Base-by-base conservation (phyloP, 2,329 filamentous ascomycete genomes). In the Venturia pyrina region DNA sequence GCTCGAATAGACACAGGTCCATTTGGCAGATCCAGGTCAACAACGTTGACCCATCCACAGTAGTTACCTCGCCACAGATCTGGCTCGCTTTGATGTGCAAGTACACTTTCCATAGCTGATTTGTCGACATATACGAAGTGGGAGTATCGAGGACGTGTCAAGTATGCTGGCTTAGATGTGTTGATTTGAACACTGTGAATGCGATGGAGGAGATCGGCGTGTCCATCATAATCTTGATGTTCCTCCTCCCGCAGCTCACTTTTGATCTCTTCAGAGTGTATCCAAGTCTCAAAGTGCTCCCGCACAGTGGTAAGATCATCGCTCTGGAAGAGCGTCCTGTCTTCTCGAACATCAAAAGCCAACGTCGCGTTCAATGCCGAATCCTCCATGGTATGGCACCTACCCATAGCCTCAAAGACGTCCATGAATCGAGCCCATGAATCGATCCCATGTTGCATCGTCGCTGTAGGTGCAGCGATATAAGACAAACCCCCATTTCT, bases 31-130 rank as follows among this genome's bases (percentile, higher is more conserved):
- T 61, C 34, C 15, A 61, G 40, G 4, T 41, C 34, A 34, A 61
- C 34, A 28, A 61, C 21, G 19, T 61, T 61, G 34, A 61, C 59
- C 28, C 28, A 61, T 61, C 59, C 59, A 61, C 59, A 61, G 34
- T 61, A 61, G 4, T 61, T 41, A 2, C n/a, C 34, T 61, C 59
- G 59, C 59, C 59, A 61, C 19, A 3, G 21, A 6, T 34, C 56
- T 34, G 34, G 11, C 11, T 61, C 10, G 19, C 19, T 37, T 10
- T 37, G 24, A 15, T 61, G n/a, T 5, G 59, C 34, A 13, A 61
- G 59, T 24, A 61, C 34, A 4, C 28, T 61, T 10, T 37, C 34
- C 59, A 61, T 61, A n/a, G 34, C 59, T 13, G 34, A 7, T 1
- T 40, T 34, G 41, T 61, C 34, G 5, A 61, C 41, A 8, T 60